These are phyloP conservation scores for Chlamydomonas sp. DNA, from an alignment of 139 green algal species.

Conservation along the genomic window DNA sequence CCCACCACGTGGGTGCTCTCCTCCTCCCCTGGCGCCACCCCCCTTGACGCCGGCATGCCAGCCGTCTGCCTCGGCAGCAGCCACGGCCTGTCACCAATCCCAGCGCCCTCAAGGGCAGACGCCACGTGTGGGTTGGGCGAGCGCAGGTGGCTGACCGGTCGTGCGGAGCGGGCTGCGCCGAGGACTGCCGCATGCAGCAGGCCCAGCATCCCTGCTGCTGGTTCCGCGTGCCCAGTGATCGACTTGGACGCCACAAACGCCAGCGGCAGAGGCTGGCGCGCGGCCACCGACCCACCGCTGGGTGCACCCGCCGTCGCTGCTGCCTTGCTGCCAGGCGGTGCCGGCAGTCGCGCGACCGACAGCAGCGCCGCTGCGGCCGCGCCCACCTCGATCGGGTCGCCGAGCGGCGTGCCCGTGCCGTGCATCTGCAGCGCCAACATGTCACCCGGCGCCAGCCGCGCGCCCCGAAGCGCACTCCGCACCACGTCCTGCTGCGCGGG, in stretches of 20 bases:
- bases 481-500: conserved; percentile 78
- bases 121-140: conserved; percentile 54
- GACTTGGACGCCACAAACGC: conserved; percentile 51
- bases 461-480: conserved; percentile 35
- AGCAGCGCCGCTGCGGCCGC: conserved; percentile 21
- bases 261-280: background rate
- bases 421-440: conserved; percentile 59
- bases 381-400: conserved; percentile 79
- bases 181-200: conserved; percentile 32
- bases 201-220: conserved; percentile 54
- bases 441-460: conserved; percentile 3
- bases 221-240: conserved; percentile 64
- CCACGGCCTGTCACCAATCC: conserved; percentile 1
- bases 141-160: conserved; percentile 47
- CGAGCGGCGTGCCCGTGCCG: conserved; percentile 69
- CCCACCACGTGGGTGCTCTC: conserved; percentile 7
- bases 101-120: background rate
- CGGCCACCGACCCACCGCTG: background rate
- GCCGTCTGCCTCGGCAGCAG: conserved; percentile 8
- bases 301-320: too few species aligned
- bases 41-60: background rate
- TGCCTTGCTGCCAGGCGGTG: background rate
- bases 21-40: background rate
- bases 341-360: background rate
- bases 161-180: conserved; percentile 9